Evolutionary conservation across 1,139 yeast genomes (phyloP), one percentile per base, ranked within the genome.

Genomic region (Hansenula sp.): DNA sequence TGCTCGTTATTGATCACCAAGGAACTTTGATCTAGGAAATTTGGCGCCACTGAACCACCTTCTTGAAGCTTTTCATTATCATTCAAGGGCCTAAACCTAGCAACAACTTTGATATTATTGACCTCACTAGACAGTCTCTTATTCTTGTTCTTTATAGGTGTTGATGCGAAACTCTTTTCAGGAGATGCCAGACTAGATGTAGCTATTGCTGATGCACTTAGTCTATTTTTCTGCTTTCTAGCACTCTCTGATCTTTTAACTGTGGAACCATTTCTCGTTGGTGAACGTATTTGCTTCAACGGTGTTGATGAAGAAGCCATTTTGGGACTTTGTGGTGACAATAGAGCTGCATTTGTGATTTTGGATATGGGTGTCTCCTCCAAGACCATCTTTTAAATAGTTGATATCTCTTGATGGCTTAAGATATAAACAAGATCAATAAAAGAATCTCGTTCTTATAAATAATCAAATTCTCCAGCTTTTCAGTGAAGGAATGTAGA

Each of bases 1-100:
- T 34, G 18, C 26, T 51, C 54, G 12, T 44, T 44, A 6, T 39
- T 42, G 3, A 51, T 18, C 58, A 64, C 59, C 12, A 64, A 62
- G 12, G 61, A 44, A 19, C 53, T 45, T 12, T 68, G 75, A 38
- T 61, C 62, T 1, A 60, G 53, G 40, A 65, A 60, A 5, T 55
- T 54, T 2, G 63, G 61, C 6, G 60, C 44, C 11, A 40, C 34
- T 2, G 50, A 45, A 19, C 46, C 45, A 9, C 59, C 33, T 45
- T 47, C 32, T n/a, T 52, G 43, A 25, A 38, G 29, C 44, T 24
- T 24, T 11, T 75, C 81, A 2, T 42, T 17, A 1, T 54, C 61
- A 40, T 60, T 67, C 25, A 64, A 64, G 3, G 90, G 88, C 38
- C 88, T 63, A 52, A 83, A 75, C 43, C 92, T 65, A 38, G 84